phyloP scores from a whole-genome alignment of 2,329 filamentous ascomycete genomes.

The Trichophyton equinum region DNA sequence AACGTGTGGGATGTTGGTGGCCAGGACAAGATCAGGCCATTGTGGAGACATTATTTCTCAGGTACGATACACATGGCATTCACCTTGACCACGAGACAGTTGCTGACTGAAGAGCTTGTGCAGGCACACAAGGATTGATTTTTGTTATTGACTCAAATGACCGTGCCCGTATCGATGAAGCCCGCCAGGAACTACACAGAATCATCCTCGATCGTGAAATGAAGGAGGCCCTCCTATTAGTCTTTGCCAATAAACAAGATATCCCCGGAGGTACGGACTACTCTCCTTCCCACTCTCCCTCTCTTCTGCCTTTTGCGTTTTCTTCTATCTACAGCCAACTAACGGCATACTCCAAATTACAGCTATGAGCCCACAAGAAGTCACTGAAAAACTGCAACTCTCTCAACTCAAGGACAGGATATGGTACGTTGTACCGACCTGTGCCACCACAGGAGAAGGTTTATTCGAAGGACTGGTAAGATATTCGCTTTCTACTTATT shows the following conservation, averaged over 20 bases:
- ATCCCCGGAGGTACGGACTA: constrained; percentile 56
- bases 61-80: constrained; percentile 37
- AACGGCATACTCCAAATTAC: constrained; percentile 1
- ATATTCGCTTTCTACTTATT: neutral
- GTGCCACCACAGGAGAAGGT: constrained; percentile 68
- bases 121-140: constrained; percentile 91
- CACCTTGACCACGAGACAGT: neutral
- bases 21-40: constrained; percentile 94
- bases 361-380: constrained; percentile 70
- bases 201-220: constrained; percentile 98
- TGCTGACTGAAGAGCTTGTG: neutral
- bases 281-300: neutral
- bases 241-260: constrained; percentile 99
- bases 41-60: constrained; percentile 96
- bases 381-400: constrained; percentile 65
- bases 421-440: constrained; percentile 75
- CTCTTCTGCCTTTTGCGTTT: neutral
- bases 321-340: neutral
- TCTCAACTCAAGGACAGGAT: constrained; percentile 68
- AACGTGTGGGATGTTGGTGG: constrained; percentile 98
- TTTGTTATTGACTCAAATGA: constrained; percentile 98
- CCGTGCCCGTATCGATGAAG: constrained; percentile 81
- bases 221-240: constrained; percentile 83
- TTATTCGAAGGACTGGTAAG: constrained; percentile 64
- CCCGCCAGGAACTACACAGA: constrained; percentile 81